phyloP scores from a whole-genome alignment of 2,329 filamentous ascomycete species.

The Stylonectria norvegica region DNA sequence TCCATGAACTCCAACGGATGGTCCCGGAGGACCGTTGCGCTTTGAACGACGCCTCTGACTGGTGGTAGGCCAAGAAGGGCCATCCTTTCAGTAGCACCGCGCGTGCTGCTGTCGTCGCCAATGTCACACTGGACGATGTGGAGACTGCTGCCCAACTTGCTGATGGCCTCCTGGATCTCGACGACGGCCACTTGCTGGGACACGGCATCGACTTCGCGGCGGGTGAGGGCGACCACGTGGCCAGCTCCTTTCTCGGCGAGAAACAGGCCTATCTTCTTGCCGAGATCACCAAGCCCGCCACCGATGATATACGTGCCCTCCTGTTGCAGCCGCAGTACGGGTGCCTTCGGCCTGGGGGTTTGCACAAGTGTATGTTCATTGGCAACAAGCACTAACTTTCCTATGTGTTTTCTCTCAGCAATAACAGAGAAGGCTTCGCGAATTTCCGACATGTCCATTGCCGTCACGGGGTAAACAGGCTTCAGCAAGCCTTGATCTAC shows the following conservation, averaged over 20 bases:
- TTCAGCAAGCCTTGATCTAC: slow-evolving; percentile 6
- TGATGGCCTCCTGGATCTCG: neutral
- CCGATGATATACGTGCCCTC: slow-evolving; percentile 29
- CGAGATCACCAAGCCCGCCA: slow-evolving; percentile 20
- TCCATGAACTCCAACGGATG: slow-evolving; percentile 12
- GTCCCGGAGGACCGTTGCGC: slow-evolving; percentile 9
- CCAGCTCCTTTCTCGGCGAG: slow-evolving; percentile 9
- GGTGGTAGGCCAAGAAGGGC: slow-evolving; percentile 4
- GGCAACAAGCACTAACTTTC: slow-evolving; percentile 37
- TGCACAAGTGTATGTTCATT: slow-evolving; percentile 7
- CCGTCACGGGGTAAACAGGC: slow-evolving; percentile 7
- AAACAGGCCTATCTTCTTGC: slow-evolving; percentile 8
- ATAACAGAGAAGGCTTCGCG: slow-evolving; percentile 39
- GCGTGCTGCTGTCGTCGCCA: neutral
- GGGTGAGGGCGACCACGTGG: slow-evolving; percentile 11
- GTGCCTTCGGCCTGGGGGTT: slow-evolving; percentile 8
- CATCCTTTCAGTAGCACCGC: neutral
- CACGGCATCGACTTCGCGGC: slow-evolving; percentile 5
- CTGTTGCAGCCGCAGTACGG: slow-evolving; percentile 9
- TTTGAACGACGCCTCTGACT: slow-evolving; percentile 11
- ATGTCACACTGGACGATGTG: neutral
- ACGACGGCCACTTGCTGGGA: neutral
- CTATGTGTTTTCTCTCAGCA: slow-evolving; percentile 37
- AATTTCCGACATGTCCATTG: slow-evolving; percentile 29
- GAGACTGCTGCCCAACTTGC: neutral